phyloP scores from a whole-genome alignment of 2,329 filamentous ascomycete genomes.

The Escovopsis sp. region DNA sequence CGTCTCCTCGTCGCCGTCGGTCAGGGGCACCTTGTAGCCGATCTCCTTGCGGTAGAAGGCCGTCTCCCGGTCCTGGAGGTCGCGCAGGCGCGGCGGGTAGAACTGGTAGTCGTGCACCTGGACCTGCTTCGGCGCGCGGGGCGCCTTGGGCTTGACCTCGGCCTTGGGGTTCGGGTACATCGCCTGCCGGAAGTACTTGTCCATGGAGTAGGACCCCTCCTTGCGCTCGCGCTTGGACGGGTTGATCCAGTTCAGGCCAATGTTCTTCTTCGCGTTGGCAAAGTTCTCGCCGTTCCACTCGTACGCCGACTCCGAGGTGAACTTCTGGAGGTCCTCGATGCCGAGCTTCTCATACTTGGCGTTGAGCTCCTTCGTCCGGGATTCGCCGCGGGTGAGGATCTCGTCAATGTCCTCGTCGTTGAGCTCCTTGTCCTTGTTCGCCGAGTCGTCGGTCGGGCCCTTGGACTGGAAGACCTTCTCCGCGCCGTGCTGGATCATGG shows the following conservation, averaged over 20 bases:
- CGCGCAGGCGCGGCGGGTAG: slow-evolving; percentile 68
- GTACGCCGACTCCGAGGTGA: slow-evolving; percentile 92
- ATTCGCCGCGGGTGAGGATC: slow-evolving; percentile 74
- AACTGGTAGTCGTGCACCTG: slow-evolving; percentile 94
- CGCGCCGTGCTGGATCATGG: slow-evolving; percentile 98
- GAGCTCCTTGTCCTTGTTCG: slow-evolving; percentile 45
- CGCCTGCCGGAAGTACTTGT: slow-evolving; percentile 93
- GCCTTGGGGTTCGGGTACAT: slow-evolving; percentile 67
- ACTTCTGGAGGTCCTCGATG: slow-evolving; percentile 93
- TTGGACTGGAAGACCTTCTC: slow-evolving; percentile 77
- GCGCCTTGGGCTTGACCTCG: slow-evolving; percentile 85
- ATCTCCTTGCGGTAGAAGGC: slow-evolving; percentile 94
- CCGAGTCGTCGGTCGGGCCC: slow-evolving; percentile 44
- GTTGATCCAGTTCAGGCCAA: slow-evolving; percentile 93
- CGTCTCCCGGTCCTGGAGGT: slow-evolving; percentile 91
- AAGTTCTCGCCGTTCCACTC: slow-evolving; percentile 99
- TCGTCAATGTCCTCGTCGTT: slow-evolving; percentile 81
- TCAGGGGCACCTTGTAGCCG: slow-evolving; percentile 80
- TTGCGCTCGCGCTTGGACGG: slow-evolving; percentile 96
- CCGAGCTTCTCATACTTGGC: slow-evolving; percentile 93
- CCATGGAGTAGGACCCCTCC: slow-evolving; percentile 94
- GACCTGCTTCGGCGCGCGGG: slow-evolving; percentile 87
- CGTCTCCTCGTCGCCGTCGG: slow-evolving; percentile 77
- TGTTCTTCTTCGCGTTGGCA: slow-evolving; percentile 78
- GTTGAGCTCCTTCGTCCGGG: slow-evolving; percentile 77